phyloP scores from a whole-genome alignment of 1,284 basidiomycete genomes.

The Ustilago sp. region DNA sequence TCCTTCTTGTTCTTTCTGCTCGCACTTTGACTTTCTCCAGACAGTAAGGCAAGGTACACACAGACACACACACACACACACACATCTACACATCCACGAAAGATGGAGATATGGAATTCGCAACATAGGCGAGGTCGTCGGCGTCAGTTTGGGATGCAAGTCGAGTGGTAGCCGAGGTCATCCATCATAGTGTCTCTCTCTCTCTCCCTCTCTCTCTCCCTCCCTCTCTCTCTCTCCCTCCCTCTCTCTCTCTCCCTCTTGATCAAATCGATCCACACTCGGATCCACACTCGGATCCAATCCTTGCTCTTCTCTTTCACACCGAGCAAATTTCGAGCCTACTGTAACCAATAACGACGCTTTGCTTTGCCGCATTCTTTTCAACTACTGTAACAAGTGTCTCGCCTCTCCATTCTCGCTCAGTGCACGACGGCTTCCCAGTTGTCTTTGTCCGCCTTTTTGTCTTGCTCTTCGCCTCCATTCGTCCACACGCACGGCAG shows the following conservation, averaged over 20 bases:
- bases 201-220: background rate
- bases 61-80: too few relatives aligned
- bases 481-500: background rate
- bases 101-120: background rate
- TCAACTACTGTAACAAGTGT: background rate
- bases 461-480: constrained; percentile 5
- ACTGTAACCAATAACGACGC: too few relatives aligned
- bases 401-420: background rate
- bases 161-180: constrained; percentile 17
- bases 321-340: background rate
- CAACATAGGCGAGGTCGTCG: constrained; percentile 16
- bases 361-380: too few relatives aligned
- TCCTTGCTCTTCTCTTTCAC: constrained; percentile 7
- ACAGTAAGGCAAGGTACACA: background rate
- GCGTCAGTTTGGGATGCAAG: constrained; percentile 34
- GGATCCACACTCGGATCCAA: background rate
- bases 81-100: too few relatives aligned
- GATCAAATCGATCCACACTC: background rate
- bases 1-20: background rate
- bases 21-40: background rate
- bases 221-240: background rate
- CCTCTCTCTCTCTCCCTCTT: background rate
- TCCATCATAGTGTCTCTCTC: background rate
- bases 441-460: constrained; percentile 14
- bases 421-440: too few relatives aligned